Evolutionary conservation across 441 rosid genomes (phyloP).

Genomic region (Pelargonium citronellum): DNA sequence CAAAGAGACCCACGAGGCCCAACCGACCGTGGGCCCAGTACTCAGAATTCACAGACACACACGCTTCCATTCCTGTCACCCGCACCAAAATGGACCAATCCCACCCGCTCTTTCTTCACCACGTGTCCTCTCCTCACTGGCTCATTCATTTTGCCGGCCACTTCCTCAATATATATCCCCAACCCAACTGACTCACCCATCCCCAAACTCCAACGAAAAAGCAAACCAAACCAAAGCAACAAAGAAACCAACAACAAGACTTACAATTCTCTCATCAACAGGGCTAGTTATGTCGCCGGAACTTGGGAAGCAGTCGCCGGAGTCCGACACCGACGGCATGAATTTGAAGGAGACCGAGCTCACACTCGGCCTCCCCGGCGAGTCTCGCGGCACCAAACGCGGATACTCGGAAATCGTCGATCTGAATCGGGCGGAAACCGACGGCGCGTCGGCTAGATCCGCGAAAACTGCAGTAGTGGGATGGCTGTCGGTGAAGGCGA

Average conservation of each 20-base stretch:
- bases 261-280: too few relatives aligned
- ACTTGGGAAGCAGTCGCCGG: conserved; percentile 20
- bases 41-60: conserved; percentile 24
- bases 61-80: conserved; percentile 20
- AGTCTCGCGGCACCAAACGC: conserved; percentile 33
- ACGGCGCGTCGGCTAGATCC: too few relatives aligned
- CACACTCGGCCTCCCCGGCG: conserved; percentile 47
- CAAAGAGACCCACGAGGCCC: not conserved
- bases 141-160: conserved; percentile 18
- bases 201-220: not conserved
- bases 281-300: conserved; percentile 20
- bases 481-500: conserved; percentile 70
- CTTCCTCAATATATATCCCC: not conserved
- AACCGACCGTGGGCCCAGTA: conserved; percentile 25
- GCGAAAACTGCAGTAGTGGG: conserved; percentile 34
- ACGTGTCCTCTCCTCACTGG: conserved; percentile 28
- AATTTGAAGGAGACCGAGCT: conserved; percentile 42
- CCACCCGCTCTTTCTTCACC: conserved; percentile 17
- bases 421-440: conserved; percentile 19
- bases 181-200: not conserved
- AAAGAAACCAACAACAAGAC: too few relatives aligned
- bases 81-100: conserved; percentile 30
- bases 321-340: conserved; percentile 22
- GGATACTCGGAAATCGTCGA: conserved; percentile 33
- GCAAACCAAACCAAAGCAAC: too few relatives aligned